phyloP scores from a whole-genome alignment of 2,329 filamentous ascomycete genomes.

The Alternaria sp. region DNA sequence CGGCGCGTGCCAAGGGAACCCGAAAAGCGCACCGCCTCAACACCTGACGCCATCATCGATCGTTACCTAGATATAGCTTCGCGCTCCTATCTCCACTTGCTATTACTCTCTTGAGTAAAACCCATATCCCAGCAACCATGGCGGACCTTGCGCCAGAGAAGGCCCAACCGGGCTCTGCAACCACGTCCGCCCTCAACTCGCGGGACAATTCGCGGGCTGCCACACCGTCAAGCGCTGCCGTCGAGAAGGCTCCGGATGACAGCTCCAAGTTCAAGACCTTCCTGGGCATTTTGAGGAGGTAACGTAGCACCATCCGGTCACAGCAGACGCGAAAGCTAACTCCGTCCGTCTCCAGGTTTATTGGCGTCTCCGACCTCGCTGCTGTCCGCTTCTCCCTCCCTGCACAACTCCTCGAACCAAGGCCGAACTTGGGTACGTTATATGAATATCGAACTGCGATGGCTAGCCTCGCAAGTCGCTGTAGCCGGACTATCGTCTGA shows the following conservation, averaged over 20 bases:
- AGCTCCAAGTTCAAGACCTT: slow-evolving; percentile 90
- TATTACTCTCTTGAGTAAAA: slow-evolving; percentile 6
- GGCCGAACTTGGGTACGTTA: slow-evolving; percentile 79
- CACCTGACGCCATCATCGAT: slow-evolving; percentile 16
- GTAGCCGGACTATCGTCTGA: slow-evolving; percentile 26
- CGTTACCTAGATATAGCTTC: slow-evolving; percentile 1
- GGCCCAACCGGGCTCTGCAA: slow-evolving; percentile 32
- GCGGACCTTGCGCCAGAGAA: slow-evolving; percentile 41
- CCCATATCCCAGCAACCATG: slow-evolving; percentile 27
- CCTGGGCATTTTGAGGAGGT: slow-evolving; percentile 86
- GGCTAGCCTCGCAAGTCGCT: not conserved
- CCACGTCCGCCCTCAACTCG: slow-evolving; percentile 41
- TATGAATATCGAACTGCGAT: not conserved
- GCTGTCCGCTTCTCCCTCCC: slow-evolving; percentile 95
- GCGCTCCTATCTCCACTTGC: not conserved
- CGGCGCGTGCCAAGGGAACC: slow-evolving; percentile 13
- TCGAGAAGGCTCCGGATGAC: slow-evolving; percentile 72
- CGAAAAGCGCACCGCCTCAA: slow-evolving; percentile 24
- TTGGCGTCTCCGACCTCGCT: slow-evolving; percentile 94
- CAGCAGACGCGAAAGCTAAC: slow-evolving; percentile 14
- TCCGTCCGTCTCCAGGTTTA: slow-evolving; percentile 69
- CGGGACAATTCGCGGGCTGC: slow-evolving; percentile 45
- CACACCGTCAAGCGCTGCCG: slow-evolving; percentile 41
- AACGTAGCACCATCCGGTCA: slow-evolving; percentile 36
- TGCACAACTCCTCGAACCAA: slow-evolving; percentile 92